Percentiles rank a stretch among this genome's conserved stretches.
These are phyloP conservation scores for Seminavis robusta DNA, from an alignment of 108 stramenopile genomes.

Conservation along the genomic window DNA sequence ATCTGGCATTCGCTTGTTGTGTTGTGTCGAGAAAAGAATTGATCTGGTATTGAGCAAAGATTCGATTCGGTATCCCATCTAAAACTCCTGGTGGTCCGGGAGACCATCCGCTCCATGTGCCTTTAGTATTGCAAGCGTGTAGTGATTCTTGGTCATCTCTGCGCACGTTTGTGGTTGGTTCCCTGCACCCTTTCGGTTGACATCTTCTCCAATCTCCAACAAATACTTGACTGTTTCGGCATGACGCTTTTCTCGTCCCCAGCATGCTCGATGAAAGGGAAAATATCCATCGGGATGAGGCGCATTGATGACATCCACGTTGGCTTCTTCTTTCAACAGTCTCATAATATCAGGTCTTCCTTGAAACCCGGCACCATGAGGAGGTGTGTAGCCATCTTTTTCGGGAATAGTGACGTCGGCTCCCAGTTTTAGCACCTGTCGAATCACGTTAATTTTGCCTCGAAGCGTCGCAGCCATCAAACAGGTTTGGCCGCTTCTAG, in stretches of 20 bases:
- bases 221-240: slow-evolving; percentile 9
- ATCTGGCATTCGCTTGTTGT: too few relatives aligned
- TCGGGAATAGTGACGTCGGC: slow-evolving; percentile 39
- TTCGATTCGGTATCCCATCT: too few relatives aligned
- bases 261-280: slow-evolving; percentile 15
- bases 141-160: too few relatives aligned
- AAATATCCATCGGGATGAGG: slow-evolving; percentile 9
- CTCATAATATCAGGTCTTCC: slow-evolving; percentile 11
- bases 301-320: slow-evolving; percentile 13
- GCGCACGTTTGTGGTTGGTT: too few relatives aligned
- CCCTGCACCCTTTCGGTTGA: too few relatives aligned
- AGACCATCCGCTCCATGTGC: too few relatives aligned
- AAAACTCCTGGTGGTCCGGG: too few relatives aligned
- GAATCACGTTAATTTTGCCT: slow-evolving; percentile 28
- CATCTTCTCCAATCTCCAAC: too few relatives aligned
- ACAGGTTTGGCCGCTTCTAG: slow-evolving; percentile 44
- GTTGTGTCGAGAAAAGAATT: too few relatives aligned
- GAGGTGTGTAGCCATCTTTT: slow-evolving; percentile 44
- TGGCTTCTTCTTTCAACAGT: slow-evolving; percentile 5
- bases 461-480: slow-evolving; percentile 31
- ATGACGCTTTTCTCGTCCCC: slow-evolving; percentile 6
- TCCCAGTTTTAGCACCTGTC: slow-evolving; percentile 18
- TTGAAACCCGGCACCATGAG: slow-evolving; percentile 8
- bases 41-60: too few relatives aligned
- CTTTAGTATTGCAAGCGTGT: too few relatives aligned